These are phyloP conservation scores for Scortechinia acanthostroma DNA, from an alignment of 2,329 filamentous ascomycete genomes.

Conservation along the genomic window DNA sequence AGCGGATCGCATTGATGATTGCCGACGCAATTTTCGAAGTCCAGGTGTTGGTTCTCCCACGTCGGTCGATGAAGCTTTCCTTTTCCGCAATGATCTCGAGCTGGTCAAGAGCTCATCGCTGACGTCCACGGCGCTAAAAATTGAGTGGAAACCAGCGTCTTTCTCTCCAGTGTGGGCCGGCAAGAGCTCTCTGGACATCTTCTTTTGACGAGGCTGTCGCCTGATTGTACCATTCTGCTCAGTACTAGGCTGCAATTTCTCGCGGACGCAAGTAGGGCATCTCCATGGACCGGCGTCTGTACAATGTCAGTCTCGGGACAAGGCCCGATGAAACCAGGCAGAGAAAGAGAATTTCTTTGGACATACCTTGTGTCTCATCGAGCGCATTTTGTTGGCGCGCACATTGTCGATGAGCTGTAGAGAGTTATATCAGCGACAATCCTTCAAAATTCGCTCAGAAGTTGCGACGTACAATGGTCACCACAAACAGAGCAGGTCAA, in stretches of 20 bases:
- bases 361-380: slow-evolving; percentile 54
- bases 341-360: neutral
- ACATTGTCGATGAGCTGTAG: slow-evolving; percentile 82
- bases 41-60: neutral
- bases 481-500: slow-evolving; percentile 72
- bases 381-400: slow-evolving; percentile 66
- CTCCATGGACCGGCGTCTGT: slow-evolving; percentile 18
- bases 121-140: slow-evolving; percentile 68
- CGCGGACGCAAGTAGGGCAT: slow-evolving; percentile 12
- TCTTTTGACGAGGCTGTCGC: slow-evolving; percentile 52
- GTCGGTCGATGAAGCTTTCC: slow-evolving; percentile 65
- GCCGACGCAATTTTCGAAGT: neutral
- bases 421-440: slow-evolving; percentile 27
- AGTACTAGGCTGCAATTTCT: neutral
- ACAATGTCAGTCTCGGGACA: no score
- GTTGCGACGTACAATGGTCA: slow-evolving; percentile 78
- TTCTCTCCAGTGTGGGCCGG: slow-evolving; percentile 59
- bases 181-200: slow-evolving; percentile 65
- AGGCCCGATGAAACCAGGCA: no score
- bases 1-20: neutral
- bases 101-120: slow-evolving; percentile 71
- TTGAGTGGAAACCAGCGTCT: slow-evolving; percentile 67
- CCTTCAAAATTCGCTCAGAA: no score
- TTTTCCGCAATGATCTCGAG: slow-evolving; percentile 72
- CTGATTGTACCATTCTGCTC: slow-evolving; percentile 26